Evolutionary conservation across 2,329 filamentous ascomycete species (phyloP).

Genomic region (Colletotrichum sp.): DNA sequence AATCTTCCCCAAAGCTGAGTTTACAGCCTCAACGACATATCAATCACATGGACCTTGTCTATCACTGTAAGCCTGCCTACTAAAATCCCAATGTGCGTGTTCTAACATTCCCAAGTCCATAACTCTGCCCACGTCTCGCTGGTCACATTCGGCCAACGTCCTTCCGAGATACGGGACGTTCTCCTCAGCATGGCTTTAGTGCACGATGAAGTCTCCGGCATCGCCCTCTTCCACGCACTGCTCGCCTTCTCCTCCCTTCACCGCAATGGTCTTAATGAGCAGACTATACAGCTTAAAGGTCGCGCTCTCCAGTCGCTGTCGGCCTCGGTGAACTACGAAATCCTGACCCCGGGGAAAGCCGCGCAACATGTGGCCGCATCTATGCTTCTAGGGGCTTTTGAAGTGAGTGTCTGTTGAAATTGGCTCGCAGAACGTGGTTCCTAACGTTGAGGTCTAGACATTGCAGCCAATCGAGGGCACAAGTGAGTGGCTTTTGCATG

Average conservation of each 20-base stretch:
- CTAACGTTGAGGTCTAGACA: neutral
- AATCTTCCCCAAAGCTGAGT: neutral
- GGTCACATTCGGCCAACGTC: neutral
- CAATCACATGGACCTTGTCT: neutral
- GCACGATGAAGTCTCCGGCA: neutral
- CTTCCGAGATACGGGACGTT: neutral
- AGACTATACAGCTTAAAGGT: neutral
- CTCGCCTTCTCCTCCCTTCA: neutral
- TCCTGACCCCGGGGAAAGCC: neutral
- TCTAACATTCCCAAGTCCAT: neutral
- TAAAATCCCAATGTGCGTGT: neutral
- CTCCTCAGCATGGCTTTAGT: neutral
- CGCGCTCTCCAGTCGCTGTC: neutral
- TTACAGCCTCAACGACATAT: neutral
- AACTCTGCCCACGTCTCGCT: neutral
- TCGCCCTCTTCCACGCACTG: neutral
- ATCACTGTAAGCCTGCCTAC: neutral
- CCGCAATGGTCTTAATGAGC: neutral
- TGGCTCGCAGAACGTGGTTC: rapidly evolving
- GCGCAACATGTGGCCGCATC: neutral
- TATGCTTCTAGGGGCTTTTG: conserved; percentile 2
- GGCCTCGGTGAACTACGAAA: neutral
- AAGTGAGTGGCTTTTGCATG: neutral
- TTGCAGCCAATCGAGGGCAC: neutral
- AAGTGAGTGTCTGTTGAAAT: neutral